Conservation (phyloP, 352 stramenopile genomes). For the Phytopythium chamaehyphon region DNA sequence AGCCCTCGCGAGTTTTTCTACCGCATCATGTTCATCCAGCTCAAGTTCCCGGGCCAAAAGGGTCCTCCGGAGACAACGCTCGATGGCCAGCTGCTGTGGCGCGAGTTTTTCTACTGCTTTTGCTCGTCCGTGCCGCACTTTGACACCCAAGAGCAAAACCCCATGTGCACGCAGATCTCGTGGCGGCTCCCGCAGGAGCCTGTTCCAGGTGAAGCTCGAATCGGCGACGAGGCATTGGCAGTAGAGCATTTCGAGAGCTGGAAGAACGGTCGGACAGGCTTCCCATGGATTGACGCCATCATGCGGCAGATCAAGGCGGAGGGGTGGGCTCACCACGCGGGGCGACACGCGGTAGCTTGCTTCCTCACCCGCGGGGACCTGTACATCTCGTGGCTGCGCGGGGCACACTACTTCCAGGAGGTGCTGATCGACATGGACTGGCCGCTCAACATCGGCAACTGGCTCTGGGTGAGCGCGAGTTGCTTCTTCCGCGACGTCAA, state of each 20-base stretch:
- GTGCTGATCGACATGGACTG: constrained; percentile 95
- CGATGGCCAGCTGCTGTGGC: constrained; percentile 94
- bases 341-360: constrained; percentile 92
- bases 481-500: constrained; percentile 97
- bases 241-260: constrained; percentile 74
- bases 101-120: constrained; percentile 93
- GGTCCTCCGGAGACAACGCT: constrained; percentile 85
- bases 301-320: constrained; percentile 91
- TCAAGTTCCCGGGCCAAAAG: constrained; percentile 84
- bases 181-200: constrained; percentile 46
- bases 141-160: constrained; percentile 89
- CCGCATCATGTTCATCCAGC: constrained; percentile 81
- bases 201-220: constrained; percentile 1
- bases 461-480: constrained; percentile 94
- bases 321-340: constrained; percentile 84
- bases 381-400: constrained; percentile 92
- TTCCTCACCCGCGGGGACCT: constrained; percentile 96
- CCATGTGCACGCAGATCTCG: constrained; percentile 76
- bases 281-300: constrained; percentile 96
- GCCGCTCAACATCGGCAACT: constrained; percentile 97
- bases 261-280: constrained; percentile 94
- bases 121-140: constrained; percentile 68
- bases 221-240: constrained; percentile 38
- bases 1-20: constrained; percentile 75
- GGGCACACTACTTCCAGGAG: constrained; percentile 87